Base-by-base conservation (phyloP, 257 asterid genomes). In the Gentiana macrophylla region DNA sequence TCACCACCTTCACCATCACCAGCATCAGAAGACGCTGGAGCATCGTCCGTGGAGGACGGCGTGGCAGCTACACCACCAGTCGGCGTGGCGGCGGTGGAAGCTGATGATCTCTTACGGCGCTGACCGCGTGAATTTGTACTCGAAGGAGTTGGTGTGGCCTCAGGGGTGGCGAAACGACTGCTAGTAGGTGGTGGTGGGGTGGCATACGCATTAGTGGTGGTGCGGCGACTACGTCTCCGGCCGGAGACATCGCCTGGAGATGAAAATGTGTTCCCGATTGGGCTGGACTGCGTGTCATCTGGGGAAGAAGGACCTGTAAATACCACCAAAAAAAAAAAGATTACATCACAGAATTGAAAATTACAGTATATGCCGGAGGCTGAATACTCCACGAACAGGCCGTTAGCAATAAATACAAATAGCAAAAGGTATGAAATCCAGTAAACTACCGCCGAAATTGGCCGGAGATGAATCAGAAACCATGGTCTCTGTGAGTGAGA, bases 221-320 rank as follows among this genome's bases (percentile, higher is more conserved):
- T 66, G 4, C 64, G 68, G 50, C 90, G 93, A 62, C 74, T 79
- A 3, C 96, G 90, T 36, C 72, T 87, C 49, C 74, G 83, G 48
- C 84, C 88, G 70, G 70, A 46, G 3, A 71, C 35, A 8, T 72
- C 68, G 5, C 93, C 95, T 0, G 95, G 94, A 1, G 95, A 74
- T 5, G 97, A 92, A 49, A 59, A 62, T 1, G 95, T 83, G 83
- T 92, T 88, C n/a, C 78, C 85, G 50, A 92, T 80, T 57, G 98
- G 97, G 52, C 95, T 91, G 55, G 93, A 72, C 4, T 62, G 76
- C 55, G 75, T 71, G 41, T 74, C 86, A 67, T 81, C 90, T 1
- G 95, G 93, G 32, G 97, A 84, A 0, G 87, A 72, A 1, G 87
- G 88, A 49, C 77, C 96, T 91, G 87, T 11, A 71, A 46, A 63